Conservation (phyloP, 139 green algal species). For the Asterochloris sp. region DNA sequence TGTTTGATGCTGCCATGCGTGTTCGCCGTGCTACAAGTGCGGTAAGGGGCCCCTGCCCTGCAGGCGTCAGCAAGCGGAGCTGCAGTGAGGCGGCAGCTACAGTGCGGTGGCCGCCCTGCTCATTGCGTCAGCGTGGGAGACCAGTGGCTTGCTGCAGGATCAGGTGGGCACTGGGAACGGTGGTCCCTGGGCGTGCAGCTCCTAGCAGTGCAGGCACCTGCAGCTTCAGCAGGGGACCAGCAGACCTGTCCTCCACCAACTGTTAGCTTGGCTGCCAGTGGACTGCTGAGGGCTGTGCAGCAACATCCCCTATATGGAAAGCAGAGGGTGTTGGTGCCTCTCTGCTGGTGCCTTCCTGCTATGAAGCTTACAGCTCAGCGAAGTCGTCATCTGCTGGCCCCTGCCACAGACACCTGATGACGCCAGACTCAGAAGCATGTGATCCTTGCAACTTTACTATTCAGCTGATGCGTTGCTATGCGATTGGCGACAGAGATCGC, state of each 20-base stretch:
- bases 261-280: background rate
- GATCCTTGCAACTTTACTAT: no score
- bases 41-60: no score
- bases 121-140: slow-evolving; percentile 47
- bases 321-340: background rate
- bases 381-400: no score
- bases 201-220: background rate
- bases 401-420: no score
- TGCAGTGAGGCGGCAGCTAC: slow-evolving; percentile 24
- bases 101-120: slow-evolving; percentile 1
- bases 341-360: no score
- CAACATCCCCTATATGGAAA: background rate
- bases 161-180: background rate
- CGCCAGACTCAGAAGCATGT: no score
- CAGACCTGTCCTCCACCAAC: no score
- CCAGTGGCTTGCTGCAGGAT: slow-evolving; percentile 40
- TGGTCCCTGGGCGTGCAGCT: background rate
- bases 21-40: no score
- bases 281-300: background rate
- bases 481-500: no score
- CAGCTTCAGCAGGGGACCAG: background rate
- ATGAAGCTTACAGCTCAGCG: no score
- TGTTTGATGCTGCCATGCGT: no score
- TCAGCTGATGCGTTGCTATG: no score
- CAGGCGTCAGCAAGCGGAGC: background rate